Conservation (phyloP, 2,329 filamentous ascomycete species). For the Zelopaecilomyces penicillatus region DNA sequence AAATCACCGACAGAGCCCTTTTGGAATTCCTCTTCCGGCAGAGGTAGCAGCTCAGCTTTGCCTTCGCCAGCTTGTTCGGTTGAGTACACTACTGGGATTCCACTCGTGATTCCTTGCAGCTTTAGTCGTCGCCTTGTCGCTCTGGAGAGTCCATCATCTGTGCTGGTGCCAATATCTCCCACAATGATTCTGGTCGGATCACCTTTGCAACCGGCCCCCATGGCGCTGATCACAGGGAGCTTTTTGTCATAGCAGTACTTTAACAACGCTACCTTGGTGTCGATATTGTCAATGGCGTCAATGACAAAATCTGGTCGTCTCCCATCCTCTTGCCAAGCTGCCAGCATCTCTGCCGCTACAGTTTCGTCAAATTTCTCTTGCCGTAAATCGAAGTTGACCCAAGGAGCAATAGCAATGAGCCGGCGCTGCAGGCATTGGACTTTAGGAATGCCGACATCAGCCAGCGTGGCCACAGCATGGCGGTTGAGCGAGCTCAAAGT, state of each 20-base stretch:
- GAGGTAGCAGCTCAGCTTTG: constrained; percentile 80
- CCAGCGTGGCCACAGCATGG: constrained; percentile 89
- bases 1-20: constrained; percentile 83
- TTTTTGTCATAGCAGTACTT: constrained; percentile 75
- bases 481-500: constrained; percentile 88
- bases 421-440: constrained; percentile 75
- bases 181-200: constrained; percentile 76
- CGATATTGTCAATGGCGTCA: constrained; percentile 97
- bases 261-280: constrained; percentile 85
- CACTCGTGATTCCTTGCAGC: constrained; percentile 66
- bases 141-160: constrained; percentile 81
- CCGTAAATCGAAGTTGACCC: constrained; percentile 80
- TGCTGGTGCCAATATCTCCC: constrained; percentile 81
- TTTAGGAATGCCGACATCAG: constrained; percentile 88
- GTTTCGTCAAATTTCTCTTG: constrained; percentile 72
- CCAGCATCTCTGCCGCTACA: constrained; percentile 59
- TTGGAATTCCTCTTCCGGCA: constrained; percentile 78
- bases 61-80: constrained; percentile 84
- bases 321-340: constrained; percentile 51
- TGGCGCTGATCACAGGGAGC: constrained; percentile 81
- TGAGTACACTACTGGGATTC: constrained; percentile 88
- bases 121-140: constrained; percentile 75
- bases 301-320: constrained; percentile 78
- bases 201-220: constrained; percentile 95
- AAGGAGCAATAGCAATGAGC: constrained; percentile 80